Conservation (phyloP, 805 yeast genomes). For the Candida parachauliodes region DNA sequence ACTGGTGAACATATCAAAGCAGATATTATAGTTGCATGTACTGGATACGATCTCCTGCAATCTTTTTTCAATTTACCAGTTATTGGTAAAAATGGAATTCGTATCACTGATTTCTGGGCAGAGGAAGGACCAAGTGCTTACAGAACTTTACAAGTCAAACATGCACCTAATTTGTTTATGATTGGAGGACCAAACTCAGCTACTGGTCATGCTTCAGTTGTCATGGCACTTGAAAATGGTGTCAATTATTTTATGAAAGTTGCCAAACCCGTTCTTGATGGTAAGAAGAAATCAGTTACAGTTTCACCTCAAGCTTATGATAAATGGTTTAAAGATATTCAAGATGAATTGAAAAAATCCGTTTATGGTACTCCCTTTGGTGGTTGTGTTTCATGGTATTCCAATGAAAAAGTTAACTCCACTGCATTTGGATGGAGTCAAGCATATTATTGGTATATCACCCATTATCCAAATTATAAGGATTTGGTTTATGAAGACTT, state of each 20-base stretch:
- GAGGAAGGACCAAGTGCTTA: constrained; percentile 29
- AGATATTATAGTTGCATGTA: constrained; percentile 41
- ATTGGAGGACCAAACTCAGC: constrained; percentile 41
- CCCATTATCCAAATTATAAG: constrained; percentile 21
- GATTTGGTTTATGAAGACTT: constrained; percentile 16
- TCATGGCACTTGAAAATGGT: constrained; percentile 35
- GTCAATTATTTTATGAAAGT: constrained; percentile 21
- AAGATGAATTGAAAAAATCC: constrained; percentile 20
- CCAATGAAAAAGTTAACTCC: constrained; percentile 23
- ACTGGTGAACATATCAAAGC: constrained; percentile 27
- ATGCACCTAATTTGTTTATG: constrained; percentile 32
- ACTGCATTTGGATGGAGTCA: constrained; percentile 39
- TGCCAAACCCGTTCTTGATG: constrained; percentile 24
- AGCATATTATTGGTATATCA: constrained; percentile 25
- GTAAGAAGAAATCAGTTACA: constrained; percentile 22
- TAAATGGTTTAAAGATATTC: constrained; percentile 29
- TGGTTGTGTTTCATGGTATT: constrained; percentile 41
- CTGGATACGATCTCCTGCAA: constrained; percentile 31
- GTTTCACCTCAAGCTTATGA: constrained; percentile 31
- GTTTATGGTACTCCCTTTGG: constrained; percentile 39
- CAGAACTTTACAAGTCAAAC: constrained; percentile 28
- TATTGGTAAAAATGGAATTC: constrained; percentile 24
- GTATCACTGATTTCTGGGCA: constrained; percentile 23
- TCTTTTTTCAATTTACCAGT: constrained; percentile 16
- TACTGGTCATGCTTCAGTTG: constrained; percentile 42